Conservation (phyloP, 345 rosid species). For the Populus nigra region DNA sequence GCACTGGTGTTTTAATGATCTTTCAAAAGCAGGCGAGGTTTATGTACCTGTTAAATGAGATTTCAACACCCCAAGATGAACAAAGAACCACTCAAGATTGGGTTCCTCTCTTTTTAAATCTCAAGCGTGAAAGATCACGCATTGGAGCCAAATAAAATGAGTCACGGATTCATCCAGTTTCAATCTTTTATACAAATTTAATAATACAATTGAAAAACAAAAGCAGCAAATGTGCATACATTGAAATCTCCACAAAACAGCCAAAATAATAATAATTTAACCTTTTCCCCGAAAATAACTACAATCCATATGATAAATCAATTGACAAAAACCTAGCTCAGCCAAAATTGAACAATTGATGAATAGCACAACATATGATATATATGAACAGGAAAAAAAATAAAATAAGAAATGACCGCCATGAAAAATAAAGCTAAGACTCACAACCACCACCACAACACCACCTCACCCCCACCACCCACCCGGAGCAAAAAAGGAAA, state of each 20-base stretch:
- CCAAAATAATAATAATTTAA: not conserved
- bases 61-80: no score
- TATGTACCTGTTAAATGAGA: no score
- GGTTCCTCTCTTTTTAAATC: no score
- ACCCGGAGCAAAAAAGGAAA: not conserved
- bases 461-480: not conserved
- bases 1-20: no score
- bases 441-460: not conserved
- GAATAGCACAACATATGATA: not conserved
- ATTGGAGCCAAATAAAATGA: no score
- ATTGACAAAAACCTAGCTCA: constrained; percentile 12
- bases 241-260: not conserved
- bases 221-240: not conserved
- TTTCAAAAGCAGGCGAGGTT: no score
- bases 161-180: not conserved
- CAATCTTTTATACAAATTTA: not conserved
- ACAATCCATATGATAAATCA: not conserved
- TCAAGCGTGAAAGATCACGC: no score
- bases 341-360: constrained; percentile 3
- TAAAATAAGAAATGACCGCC: not conserved
- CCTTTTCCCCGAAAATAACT: not conserved
- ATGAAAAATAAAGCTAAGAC: not conserved
- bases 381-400: constrained; percentile 3
- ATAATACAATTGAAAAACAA: not conserved
- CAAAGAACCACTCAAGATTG: no score